Base-by-base conservation (phyloP, 2,329 filamentous ascomycete genomes). In the Talaromyces atroroseus region DNA sequence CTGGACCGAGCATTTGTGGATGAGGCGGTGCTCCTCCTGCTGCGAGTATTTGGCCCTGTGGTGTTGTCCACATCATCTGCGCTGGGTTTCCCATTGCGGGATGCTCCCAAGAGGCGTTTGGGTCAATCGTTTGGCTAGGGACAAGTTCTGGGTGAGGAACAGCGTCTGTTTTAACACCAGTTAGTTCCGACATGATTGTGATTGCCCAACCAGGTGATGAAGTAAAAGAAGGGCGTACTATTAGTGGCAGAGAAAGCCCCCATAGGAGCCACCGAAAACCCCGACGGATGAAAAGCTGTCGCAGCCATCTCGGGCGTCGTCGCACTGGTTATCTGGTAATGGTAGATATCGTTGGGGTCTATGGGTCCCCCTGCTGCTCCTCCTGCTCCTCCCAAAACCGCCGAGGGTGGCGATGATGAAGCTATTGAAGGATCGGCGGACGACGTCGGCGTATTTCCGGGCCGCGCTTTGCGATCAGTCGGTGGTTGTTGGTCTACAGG, bases 401-500 rank as follows among this genome's bases (percentile, higher is more conserved):
- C 29, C 38, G 56, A 38, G n/a, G 72, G 68, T 24, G 68, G 68
- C 21, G 80, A 80, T 11, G 80, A 79, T 3, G 80, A 79, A 7
- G 79, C 72, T 10, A 74, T 73, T 11, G 80, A 79, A 12, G 74
- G 74, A 26, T 77, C 74, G 10, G 74, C 71, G 4, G 74, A 72
- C 23, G 66, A 67, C 45, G 80, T 79, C 20, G 71, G 59, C 54
- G 78, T 78, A 10, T 74, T 74, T 34, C 62, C 71, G 21, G 74
- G 68, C 29, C 76, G 75, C 42, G 75, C 66, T 59, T 76, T 76
- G 63, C 76, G 77, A 57, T 78, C 75, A 40, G 78, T 68, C 10
- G 80, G 78, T 24, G 82, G 83, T 62, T 84, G 81, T 68, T 91
- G 89, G 62, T 96, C 91, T 21, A 96, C 92, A 0, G 92, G 89